These are phyloP conservation scores for Chlorella ohadii DNA, from an alignment of 139 green algal genomes.

Conservation along the genomic window DNA sequence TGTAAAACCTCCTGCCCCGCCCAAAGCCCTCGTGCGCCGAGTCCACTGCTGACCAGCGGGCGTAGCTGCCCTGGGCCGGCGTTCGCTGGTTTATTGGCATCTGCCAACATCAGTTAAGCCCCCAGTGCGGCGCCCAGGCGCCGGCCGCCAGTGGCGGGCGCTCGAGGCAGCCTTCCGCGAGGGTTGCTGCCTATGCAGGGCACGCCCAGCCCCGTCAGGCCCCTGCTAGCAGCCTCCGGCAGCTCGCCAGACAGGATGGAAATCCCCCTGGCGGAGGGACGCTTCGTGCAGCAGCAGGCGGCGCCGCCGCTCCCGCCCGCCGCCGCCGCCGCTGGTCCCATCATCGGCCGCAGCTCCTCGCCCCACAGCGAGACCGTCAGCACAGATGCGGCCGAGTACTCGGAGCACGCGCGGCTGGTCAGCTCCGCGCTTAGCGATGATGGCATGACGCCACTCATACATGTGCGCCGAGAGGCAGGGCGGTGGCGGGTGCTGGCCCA, in stretches of 20 bases:
- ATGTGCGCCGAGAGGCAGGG: background rate
- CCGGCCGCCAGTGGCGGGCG: too few species aligned
- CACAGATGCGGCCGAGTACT: constrained; percentile 15
- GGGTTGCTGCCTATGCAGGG: background rate
- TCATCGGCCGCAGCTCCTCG: background rate
- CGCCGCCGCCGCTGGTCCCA: background rate
- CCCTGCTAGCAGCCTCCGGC: background rate
- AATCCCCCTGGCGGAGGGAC: background rate
- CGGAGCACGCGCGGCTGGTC: background rate
- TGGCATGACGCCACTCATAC: constrained; percentile 33
- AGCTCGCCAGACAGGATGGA: background rate
- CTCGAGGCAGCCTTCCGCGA: too few species aligned
- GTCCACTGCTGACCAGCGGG: too few species aligned
- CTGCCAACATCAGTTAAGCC: too few species aligned
- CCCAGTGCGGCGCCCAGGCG: too few species aligned
- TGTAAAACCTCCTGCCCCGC: too few species aligned
- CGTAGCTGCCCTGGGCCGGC: too few species aligned
- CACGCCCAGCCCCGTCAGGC: background rate
- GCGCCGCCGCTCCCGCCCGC: background rate
- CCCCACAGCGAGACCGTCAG: background rate
- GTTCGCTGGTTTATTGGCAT: too few species aligned
- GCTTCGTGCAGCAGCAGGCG: background rate
- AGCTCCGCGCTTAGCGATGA: constrained; percentile 38
- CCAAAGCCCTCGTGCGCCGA: too few species aligned
- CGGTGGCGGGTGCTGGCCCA: background rate